phyloP scores from a whole-genome alignment of 164 flowering plant genomes.

The Stephania yunnanensis region DNA sequence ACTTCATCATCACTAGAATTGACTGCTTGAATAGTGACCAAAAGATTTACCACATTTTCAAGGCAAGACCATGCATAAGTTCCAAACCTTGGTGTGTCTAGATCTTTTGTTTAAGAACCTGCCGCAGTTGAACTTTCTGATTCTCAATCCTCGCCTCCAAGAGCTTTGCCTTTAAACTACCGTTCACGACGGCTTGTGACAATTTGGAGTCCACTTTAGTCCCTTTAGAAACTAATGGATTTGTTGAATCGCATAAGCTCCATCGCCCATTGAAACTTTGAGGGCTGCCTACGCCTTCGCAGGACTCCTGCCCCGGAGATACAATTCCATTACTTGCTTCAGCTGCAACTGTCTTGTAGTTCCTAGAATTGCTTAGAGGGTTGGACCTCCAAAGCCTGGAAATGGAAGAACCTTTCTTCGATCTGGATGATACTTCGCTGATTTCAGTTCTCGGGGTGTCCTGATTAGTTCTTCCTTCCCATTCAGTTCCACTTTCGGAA shows the following conservation, averaged over 20 bases:
- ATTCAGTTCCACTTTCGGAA: constrained; percentile 62
- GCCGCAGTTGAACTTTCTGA: constrained; percentile 86
- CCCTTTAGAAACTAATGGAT: constrained; percentile 48
- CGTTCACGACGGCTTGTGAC: constrained; percentile 60
- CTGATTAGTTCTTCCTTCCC: constrained; percentile 57
- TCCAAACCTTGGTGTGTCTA: constrained; percentile 15
- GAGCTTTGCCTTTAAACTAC: constrained; percentile 75
- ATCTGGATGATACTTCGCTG: constrained; percentile 52
- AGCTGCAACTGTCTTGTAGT: constrained; percentile 47
- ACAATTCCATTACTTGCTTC: constrained; percentile 33
- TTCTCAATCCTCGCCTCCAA: constrained; percentile 82
- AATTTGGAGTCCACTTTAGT: constrained; percentile 90
- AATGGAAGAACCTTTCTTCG: constrained; percentile 57
- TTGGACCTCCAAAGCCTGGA: constrained; percentile 73
- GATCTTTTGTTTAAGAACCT: constrained; percentile 89
- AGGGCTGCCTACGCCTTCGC: constrained; percentile 47
- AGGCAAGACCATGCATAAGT: constrained; percentile 55
- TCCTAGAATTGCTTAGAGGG: constrained; percentile 33
- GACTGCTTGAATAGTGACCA: neutral
- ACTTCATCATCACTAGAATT: neutral
- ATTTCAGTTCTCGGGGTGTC: constrained; percentile 49
- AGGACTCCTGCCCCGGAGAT: constrained; percentile 57
- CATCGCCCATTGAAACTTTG: constrained; percentile 46
- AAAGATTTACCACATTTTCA: constrained; percentile 45
- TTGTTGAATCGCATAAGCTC: constrained; percentile 71